Percentiles rank a stretch among this genome's conserved stretches.
These are phyloP conservation scores for Macadamia integrifolia DNA, from an alignment of 164 flowering plant genomes.

Conservation along the genomic window DNA sequence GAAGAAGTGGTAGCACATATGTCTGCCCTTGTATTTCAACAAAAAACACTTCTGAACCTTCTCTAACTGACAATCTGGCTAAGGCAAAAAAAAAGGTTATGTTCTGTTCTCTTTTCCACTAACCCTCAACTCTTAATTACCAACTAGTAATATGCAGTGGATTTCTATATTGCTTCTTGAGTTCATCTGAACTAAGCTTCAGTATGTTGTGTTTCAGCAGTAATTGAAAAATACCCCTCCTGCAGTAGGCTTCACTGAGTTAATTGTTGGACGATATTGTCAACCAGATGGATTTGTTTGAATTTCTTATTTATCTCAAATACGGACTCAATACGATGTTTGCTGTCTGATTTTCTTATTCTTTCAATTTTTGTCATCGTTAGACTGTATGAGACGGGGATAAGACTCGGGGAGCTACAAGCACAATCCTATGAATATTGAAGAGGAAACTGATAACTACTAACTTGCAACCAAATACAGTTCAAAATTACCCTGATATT, in stretches of 20 bases:
- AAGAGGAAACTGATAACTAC: no score
- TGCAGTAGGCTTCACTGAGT: no score
- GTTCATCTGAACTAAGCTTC: neutral
- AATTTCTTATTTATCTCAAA: no score
- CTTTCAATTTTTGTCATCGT: slow-evolving; percentile 7
- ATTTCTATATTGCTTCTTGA: no score
- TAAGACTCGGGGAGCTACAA: slow-evolving; percentile 81
- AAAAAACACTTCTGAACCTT: slow-evolving; percentile 87
- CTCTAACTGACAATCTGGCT: slow-evolving; percentile 77
- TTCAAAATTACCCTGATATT: slow-evolving; percentile 47
- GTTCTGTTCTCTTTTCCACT: neutral
- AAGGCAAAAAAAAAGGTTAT: slow-evolving; percentile 60
- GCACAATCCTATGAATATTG: slow-evolving; percentile 12
- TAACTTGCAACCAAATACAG: neutral
- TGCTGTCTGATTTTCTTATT: slow-evolving; percentile 1
- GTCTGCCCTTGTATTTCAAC: slow-evolving; percentile 99
- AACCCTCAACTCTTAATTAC: neutral
- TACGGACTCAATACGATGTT: neutral
- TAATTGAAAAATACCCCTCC: no score
- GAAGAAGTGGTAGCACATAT: slow-evolving; percentile 96
- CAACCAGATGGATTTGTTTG: neutral
- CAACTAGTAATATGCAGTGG: neutral
- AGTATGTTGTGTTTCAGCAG: neutral
- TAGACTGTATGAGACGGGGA: slow-evolving; percentile 75
- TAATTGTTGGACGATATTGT: neutral